Percentiles rank a stretch among this genome's conserved stretches.
Conservation (phyloP, 2,329 filamentous ascomycete genomes). For the Cladorrhinum sp. region DNA sequence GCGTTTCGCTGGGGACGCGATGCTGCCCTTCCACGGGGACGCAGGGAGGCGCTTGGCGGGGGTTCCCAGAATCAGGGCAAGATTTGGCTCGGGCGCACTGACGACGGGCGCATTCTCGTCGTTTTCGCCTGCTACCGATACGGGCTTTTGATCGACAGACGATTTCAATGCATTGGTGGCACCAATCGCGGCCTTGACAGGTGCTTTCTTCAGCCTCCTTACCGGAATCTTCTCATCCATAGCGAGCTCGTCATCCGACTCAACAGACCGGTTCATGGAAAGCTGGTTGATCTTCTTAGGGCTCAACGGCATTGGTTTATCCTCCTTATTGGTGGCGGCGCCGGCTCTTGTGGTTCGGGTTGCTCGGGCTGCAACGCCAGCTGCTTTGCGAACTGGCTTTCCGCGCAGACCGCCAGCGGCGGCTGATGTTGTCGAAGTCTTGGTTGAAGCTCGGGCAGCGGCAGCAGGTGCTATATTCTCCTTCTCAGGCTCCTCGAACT, state of each 20-base stretch:
- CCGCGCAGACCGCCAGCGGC: slow-evolving; percentile 38
- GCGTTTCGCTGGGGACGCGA: slow-evolving; percentile 56
- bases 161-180: slow-evolving; percentile 31
- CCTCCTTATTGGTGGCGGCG: slow-evolving; percentile 31
- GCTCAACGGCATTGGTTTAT: slow-evolving; percentile 51
- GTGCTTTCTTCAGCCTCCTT: slow-evolving; percentile 53
- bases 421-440: slow-evolving; percentile 27
- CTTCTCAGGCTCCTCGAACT: slow-evolving; percentile 63
- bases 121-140: not conserved
- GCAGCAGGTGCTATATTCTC: slow-evolving; percentile 53
- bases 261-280: slow-evolving; percentile 41
- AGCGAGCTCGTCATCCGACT: slow-evolving; percentile 60
- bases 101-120: slow-evolving; percentile 30
- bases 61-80: slow-evolving; percentile 45
- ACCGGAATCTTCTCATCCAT: slow-evolving; percentile 49
- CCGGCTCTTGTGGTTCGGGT: slow-evolving; percentile 28
- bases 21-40: slow-evolving; percentile 52
- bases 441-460: slow-evolving; percentile 28
- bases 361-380: slow-evolving; percentile 31
- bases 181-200: slow-evolving; percentile 46
- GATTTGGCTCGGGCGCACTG: slow-evolving; percentile 36
- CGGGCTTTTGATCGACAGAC: slow-evolving; percentile 12
- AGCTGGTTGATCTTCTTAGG: slow-evolving; percentile 64
- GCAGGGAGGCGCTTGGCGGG: slow-evolving; percentile 54
- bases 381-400: slow-evolving; percentile 47